These are phyloP conservation scores for Xylaria telfairii DNA, from an alignment of 495 filamentous ascomycete species.

Conservation along the genomic window DNA sequence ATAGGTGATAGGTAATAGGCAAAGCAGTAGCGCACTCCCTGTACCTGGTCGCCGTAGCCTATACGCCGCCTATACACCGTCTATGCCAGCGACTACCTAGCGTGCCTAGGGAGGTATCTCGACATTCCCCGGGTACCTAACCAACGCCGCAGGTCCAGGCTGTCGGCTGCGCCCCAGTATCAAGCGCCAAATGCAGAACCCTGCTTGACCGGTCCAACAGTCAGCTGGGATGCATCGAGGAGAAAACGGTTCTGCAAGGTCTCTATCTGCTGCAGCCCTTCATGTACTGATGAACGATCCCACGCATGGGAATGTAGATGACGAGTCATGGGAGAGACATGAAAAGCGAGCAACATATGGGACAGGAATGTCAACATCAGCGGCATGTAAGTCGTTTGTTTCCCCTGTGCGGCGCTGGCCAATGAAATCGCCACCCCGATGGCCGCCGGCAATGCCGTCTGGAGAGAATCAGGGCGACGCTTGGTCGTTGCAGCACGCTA, in stretches of 20 bases:
- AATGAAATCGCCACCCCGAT: neutral
- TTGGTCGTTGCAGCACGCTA: constrained; percentile 14
- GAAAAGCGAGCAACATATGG: neutral
- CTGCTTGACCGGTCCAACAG: constrained; percentile 4
- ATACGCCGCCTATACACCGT: neutral
- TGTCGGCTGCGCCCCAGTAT: neutral
- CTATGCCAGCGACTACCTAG: neutral
- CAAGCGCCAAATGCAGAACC: neutral
- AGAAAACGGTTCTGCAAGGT: constrained; percentile 8
- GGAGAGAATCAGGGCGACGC: constrained; percentile 9
- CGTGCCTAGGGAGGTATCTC: too few relatives aligned
- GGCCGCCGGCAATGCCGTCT: constrained; percentile 1
- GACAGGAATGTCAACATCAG: constrained; percentile 15
- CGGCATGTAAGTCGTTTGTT: constrained; percentile 5
- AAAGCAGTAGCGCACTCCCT: neutral
- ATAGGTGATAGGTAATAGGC: neutral
- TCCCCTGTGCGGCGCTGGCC: neutral
- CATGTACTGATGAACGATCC: neutral
- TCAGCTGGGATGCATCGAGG: constrained; percentile 1
- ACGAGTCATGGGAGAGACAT: neutral
- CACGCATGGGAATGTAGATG: neutral
- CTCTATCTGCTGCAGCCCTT: constrained; percentile 1
- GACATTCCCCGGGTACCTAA: neutral
- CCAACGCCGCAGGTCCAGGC: neutral
- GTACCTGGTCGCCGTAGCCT: neutral